Conservation (phyloP, 169 alveolate genomes). For the Amoebophrya sp. region DNA sequence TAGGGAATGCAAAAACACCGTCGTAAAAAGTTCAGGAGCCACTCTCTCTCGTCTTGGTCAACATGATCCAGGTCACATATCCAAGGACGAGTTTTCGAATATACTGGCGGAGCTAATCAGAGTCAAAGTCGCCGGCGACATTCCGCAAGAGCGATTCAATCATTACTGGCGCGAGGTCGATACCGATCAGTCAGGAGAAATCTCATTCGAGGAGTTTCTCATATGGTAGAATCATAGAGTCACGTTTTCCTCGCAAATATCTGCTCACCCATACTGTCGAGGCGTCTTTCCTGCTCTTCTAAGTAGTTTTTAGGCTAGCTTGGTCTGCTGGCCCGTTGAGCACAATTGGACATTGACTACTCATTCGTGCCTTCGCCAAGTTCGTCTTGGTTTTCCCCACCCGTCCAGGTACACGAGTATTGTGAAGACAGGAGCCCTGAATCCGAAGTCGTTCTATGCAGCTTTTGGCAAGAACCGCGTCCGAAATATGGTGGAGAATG, state of each 20-base stretch:
- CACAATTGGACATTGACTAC: no score
- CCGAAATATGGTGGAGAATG: background rate
- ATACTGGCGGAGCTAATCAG: background rate
- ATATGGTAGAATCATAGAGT: background rate
- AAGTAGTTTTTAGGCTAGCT: no score
- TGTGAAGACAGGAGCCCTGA: constrained; percentile 9
- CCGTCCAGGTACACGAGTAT: background rate
- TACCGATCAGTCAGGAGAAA: background rate
- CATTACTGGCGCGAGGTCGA: constrained; percentile 23
- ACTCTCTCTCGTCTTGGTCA: background rate
- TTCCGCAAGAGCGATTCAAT: constrained; percentile 15
- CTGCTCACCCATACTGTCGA: no score
- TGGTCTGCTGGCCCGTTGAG: no score
- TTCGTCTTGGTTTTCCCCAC: no score
- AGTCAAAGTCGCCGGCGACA: background rate
- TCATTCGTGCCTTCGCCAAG: no score
- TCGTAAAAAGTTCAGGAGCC: no score
- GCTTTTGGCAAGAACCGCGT: background rate
- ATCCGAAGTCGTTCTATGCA: background rate
- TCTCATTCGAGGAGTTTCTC: background rate
- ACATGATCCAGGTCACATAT: background rate
- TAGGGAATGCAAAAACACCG: no score
- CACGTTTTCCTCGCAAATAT: no score
- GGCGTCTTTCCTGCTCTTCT: no score
- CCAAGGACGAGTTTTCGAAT: background rate